Base-by-base conservation (phyloP, 345 rosid species). In the Trapa incisa region DNA sequence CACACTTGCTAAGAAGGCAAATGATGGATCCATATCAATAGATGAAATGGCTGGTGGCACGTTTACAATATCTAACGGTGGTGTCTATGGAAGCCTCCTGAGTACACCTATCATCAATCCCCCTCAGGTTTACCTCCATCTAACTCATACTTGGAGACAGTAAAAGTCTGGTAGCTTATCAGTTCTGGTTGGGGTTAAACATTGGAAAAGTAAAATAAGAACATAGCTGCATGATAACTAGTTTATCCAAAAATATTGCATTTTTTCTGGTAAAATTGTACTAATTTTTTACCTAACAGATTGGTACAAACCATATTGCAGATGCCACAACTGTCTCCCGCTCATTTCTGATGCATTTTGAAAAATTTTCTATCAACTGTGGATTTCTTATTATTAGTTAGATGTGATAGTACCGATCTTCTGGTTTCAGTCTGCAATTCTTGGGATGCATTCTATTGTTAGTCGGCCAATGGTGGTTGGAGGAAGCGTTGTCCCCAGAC, bases 1-100 rank as follows among this genome's bases (percentile, higher is more conserved):
- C 78, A 75, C 84, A 47, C 91, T 93, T 65, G 98, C 97, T 16
- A 93, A 82, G 81, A 93, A 90, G 78, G 98, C 98, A 71, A 86
- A 45, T 73, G 91, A 87, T 73, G 98, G 98, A 38, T 80, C 96
- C 36, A 87, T 93, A 56, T 93, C 98, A 68, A 93, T 93, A 39
- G 98, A 93, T 73, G 98, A 93, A 77, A 93, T 93, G 98, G 97
- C 98, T 54, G 98, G 98, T 65, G 98, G 98, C 47, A 78, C 98
- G 61, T 90, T 93, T 78, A 93, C 97, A 12, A 82, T 87, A 70
- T 87, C 93, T 9, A 87, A 87, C 29, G 89, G 93, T 53, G 93
- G 93, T 57, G 98, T 93, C 66, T 90, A 93, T 63, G 98, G 98
- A 73, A 93, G 98, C 76, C 97, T 93, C 38, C 57, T 93, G 73